A percentile compares a stretch with the other conserved stretches of the same genome.
phyloP scores from a whole-genome alignment of 1,284 basidiomycete species.

The Papiliotrema laurentii region DNA sequence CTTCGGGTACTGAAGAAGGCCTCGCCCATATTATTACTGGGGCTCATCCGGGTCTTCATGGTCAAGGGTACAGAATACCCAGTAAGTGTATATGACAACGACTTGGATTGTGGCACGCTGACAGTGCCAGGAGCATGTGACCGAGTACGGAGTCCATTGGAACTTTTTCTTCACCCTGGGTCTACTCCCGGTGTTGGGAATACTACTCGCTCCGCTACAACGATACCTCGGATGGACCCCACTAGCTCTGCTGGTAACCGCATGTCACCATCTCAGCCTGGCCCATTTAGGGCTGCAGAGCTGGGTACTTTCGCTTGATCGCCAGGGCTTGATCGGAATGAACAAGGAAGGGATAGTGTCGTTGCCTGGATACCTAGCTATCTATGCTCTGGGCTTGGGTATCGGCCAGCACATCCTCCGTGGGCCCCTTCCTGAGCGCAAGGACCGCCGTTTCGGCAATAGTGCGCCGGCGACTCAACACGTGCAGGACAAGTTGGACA shows the following conservation, averaged over 20 bases:
- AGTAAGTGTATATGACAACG: too few species aligned
- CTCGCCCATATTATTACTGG: slow-evolving; percentile 68
- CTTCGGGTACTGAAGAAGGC: slow-evolving; percentile 55
- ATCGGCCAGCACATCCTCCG: slow-evolving; percentile 76
- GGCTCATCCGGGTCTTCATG: slow-evolving; percentile 69
- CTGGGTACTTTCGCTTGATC: slow-evolving; percentile 62
- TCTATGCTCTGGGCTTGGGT: slow-evolving; percentile 81
- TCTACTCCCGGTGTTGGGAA: slow-evolving; percentile 69
- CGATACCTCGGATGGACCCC: slow-evolving; percentile 57
- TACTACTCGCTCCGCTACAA: slow-evolving; percentile 64
- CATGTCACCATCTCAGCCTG: slow-evolving; percentile 62
- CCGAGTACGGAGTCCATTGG: slow-evolving; percentile 97
- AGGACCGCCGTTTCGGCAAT: neutral
- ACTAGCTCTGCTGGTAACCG: slow-evolving; percentile 58
- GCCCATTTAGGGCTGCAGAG: slow-evolving; percentile 56
- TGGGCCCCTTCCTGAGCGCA: slow-evolving; percentile 44
- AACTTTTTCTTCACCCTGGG: slow-evolving; percentile 97
- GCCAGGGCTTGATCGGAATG: slow-evolving; percentile 78
- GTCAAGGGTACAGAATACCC: slow-evolving; percentile 95
- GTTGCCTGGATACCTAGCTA: slow-evolving; percentile 78
- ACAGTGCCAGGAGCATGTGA: slow-evolving; percentile 81
- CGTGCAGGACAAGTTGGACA: slow-evolving; percentile 47
- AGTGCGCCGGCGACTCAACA: slow-evolving; percentile 9
- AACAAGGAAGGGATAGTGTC: slow-evolving; percentile 93
- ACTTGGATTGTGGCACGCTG: slow-evolving; percentile 7